Evolutionary conservation across 495 filamentous ascomycete species (phyloP).

Genomic region (Penicillium lividum): DNA sequence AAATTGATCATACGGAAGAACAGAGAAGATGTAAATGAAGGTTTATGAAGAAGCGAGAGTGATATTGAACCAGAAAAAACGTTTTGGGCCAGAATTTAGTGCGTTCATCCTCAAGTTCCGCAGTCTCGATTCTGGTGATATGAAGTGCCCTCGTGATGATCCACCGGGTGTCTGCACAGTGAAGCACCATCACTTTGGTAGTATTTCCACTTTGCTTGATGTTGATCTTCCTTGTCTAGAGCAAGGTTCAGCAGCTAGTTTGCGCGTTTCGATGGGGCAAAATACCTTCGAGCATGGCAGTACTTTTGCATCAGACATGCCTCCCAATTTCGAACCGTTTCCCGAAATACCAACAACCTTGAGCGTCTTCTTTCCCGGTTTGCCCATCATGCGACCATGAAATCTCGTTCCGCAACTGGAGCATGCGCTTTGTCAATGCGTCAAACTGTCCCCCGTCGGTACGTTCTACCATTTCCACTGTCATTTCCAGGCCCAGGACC

Average conservation of each 20-base stretch:
- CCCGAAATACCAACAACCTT: not conserved
- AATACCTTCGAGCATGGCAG: not conserved
- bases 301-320: not conserved
- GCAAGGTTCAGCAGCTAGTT: not conserved
- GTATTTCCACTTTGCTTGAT: not conserved
- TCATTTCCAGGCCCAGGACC: not conserved
- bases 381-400: not conserved
- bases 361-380: not conserved
- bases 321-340: not conserved
- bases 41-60: not conserved
- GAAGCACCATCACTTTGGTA: not conserved
- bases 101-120: not conserved
- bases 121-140: not conserved
- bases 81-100: not conserved
- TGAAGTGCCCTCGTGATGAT: not conserved
- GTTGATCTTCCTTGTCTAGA: not conserved
- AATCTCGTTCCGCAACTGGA: not conserved
- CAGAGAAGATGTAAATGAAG: not conserved
- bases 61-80: not conserved
- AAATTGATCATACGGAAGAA: not conserved
- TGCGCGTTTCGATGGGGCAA: not conserved
- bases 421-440: not conserved
- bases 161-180: not conserved
- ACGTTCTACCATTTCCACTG: not conserved
- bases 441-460: not conserved